Conservation (phyloP, 2,329 filamentous ascomycete species). For the Domatiomyces globalis region DNA sequence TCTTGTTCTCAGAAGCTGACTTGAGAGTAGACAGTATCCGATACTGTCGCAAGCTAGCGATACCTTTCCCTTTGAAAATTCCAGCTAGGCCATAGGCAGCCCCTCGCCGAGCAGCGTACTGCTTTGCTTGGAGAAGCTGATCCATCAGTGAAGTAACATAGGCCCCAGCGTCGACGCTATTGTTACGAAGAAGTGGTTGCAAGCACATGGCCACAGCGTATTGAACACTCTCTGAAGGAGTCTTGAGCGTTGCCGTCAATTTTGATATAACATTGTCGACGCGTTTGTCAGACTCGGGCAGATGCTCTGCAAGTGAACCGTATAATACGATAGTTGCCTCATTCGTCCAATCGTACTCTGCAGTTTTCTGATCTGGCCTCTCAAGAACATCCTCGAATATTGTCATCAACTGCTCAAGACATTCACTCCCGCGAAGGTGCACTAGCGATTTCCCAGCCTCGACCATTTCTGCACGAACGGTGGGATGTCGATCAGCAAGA, state of each 20-base stretch:
- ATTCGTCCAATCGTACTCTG: constrained; percentile 77
- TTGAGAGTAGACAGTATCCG: constrained; percentile 71
- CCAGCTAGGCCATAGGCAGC: constrained; percentile 91
- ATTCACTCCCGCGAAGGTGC: constrained; percentile 60
- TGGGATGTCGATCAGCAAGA: constrained; percentile 63
- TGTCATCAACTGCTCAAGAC: constrained; percentile 82
- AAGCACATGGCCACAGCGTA: constrained; percentile 91
- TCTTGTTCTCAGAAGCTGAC: constrained; percentile 85
- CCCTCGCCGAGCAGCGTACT: constrained; percentile 81
- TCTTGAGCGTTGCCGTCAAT: constrained; percentile 73
- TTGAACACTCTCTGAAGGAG: constrained; percentile 91
- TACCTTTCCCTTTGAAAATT: constrained; percentile 74
- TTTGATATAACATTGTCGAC: constrained; percentile 78
- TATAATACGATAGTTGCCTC: constrained; percentile 97
- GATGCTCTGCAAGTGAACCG: constrained; percentile 77
- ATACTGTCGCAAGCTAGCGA: constrained; percentile 67
- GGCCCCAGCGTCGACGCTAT: constrained; percentile 58
- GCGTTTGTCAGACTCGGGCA: constrained; percentile 71
- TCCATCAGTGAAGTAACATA: constrained; percentile 74
- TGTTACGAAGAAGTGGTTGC: constrained; percentile 75
- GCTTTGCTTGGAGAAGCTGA: constrained; percentile 71
- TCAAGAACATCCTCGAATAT: constrained; percentile 83
- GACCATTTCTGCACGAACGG: constrained; percentile 79
- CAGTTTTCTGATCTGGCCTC: constrained; percentile 64
- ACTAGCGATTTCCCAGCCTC: constrained; percentile 76